Evolutionary conservation across 768 basidiomycete genomes (phyloP).

Genomic region (Suillus ampliporus): DNA sequence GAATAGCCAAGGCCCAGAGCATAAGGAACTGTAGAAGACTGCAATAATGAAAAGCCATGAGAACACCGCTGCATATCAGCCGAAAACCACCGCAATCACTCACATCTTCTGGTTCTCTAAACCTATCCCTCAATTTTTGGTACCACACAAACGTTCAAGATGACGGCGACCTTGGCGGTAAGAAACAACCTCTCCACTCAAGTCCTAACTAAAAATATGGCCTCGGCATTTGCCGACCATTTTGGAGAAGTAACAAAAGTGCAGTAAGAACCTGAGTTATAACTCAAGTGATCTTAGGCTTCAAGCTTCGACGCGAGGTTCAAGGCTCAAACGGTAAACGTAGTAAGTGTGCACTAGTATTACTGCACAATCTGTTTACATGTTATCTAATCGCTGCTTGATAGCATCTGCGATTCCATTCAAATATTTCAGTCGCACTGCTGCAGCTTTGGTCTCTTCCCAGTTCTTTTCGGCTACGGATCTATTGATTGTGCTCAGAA

Average conservation of each 20-base stretch:
- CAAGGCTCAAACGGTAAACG: too few relatives aligned
- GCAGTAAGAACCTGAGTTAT: too few relatives aligned
- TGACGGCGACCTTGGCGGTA: not conserved
- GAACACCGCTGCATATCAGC: not conserved
- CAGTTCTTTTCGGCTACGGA: conserved; percentile 62
- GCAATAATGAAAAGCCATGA: not conserved
- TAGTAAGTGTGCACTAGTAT: too few relatives aligned
- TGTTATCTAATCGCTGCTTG: conserved; percentile 14
- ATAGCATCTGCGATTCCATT: conserved; percentile 56
- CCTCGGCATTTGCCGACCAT: conserved; percentile 4
- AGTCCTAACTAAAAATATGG: not conserved
- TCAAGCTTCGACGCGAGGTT: too few relatives aligned
- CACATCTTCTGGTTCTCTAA: not conserved
- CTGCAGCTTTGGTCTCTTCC: conserved; percentile 57
- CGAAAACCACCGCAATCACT: not conserved
- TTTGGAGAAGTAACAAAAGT: too few relatives aligned
- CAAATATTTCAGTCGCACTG: conserved; percentile 78
- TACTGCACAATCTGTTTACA: conserved; percentile 1
- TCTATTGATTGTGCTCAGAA: conserved; percentile 50
- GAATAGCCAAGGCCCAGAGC: conserved; percentile 54
- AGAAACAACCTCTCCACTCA: not conserved
- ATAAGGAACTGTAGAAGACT: conserved; percentile 42
- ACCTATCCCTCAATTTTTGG: not conserved
- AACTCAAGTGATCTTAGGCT: too few relatives aligned
- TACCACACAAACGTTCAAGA: not conserved